Evolutionary conservation across 164 flowering plant genomes (phyloP).

Genomic region (Saururus chinensis): DNA sequence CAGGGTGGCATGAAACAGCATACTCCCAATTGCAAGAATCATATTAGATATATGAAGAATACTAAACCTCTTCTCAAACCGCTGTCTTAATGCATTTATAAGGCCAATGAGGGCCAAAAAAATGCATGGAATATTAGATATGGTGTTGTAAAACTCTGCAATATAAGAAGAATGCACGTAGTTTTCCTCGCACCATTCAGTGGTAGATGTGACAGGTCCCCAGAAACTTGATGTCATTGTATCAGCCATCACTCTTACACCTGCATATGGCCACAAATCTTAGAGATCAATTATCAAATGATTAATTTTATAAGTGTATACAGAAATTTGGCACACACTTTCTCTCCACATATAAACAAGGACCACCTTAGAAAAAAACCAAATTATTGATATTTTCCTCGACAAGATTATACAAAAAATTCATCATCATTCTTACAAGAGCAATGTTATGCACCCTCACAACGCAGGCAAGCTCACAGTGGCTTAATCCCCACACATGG

Average conservation of each 20-base stretch:
- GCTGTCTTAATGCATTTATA: constrained; percentile 58
- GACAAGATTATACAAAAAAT: too few species aligned
- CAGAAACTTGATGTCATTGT: constrained; percentile 53
- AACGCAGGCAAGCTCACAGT: too few species aligned
- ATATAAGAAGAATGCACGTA: constrained; percentile 60
- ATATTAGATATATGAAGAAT: constrained; percentile 76
- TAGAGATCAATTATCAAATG: neutral
- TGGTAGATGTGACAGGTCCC: constrained; percentile 85
- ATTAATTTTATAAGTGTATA: too few species aligned
- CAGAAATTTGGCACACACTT: neutral
- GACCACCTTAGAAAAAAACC: too few species aligned
- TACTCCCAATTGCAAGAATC: constrained; percentile 77
- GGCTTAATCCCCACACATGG: too few species aligned
- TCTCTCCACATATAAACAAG: neutral
- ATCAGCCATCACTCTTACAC: constrained; percentile 38
- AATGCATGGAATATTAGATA: constrained; percentile 62
- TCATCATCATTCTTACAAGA: too few species aligned
- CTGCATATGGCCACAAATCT: neutral
- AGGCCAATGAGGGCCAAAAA: constrained; percentile 73
- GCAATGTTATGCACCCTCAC: too few species aligned
- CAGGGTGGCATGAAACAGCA: constrained; percentile 71
- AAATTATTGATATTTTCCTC: too few species aligned
- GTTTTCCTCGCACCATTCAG: constrained; percentile 77
- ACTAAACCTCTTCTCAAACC: constrained; percentile 84
- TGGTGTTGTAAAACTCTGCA: constrained; percentile 75